Base-by-base conservation (phyloP, 2,329 filamentous ascomycete genomes). In the Xylariaceae sp. region DNA sequence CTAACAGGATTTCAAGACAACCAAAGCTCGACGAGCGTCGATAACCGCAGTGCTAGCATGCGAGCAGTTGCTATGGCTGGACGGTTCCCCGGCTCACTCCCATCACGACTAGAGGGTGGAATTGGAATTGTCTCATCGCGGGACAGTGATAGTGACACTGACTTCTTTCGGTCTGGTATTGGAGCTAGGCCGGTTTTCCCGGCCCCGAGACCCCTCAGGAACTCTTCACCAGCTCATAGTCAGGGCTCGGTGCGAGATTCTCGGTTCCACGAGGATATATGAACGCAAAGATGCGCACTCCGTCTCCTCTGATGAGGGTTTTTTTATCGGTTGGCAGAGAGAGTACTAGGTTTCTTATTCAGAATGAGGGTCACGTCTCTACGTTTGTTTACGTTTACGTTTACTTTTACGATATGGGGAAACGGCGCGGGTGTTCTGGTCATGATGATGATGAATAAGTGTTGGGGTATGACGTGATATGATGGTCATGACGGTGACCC, bases 251-350 rank as follows among this genome's bases (percentile, higher is more conserved):
- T 73, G 3, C 74, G 84, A 56, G 82, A 82, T 62, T 84, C 84
- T 45, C 81, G 77, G 65, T 88, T 88, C 64, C 76, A 75, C 52
- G 85, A 88, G 73, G 80, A 82, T 62, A 77, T 86, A 57, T 71
- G 52, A 65, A 49, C 3, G 45, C 34, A 7, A 39, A 2, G 30
- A 9, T n/a, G 3, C 15, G 44, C 18, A 15, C 15, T 53, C 39
- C 8, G 39, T 13, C 10, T 30, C 18, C 3, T 35, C 23, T 51
- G 49, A 17, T 41, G 23, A 23, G 11, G 23, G 13, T 55, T 30
- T 30, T 5, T 30, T 30, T 2, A 18, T 18, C 23, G 61, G 1
- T 30, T 18, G 41, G 61, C 59, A 35, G 23, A 49, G 49, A 7
- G 49, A 13, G 15, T 10, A 51, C 15, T 15, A 23, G 11, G 23